A percentile compares a stretch with the other conserved stretches of the same genome.
phyloP scores from a whole-genome alignment of 2,329 filamentous ascomycete species.

The Sarocladiaceae sp. region DNA sequence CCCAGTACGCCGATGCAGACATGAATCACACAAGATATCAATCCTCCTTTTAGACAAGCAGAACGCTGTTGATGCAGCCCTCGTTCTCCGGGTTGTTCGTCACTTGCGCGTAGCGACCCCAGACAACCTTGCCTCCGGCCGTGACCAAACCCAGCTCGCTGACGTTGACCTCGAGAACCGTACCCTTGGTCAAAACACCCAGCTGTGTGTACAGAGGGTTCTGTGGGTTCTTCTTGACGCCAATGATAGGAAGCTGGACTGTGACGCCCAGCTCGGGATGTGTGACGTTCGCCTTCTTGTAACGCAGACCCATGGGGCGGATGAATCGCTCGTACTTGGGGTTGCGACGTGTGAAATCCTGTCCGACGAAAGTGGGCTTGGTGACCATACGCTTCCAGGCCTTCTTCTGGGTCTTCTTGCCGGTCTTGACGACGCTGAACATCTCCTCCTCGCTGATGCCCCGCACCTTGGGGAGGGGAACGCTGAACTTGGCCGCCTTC shows the following conservation, averaged over 20 bases:
- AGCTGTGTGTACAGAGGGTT: constrained; percentile 90
- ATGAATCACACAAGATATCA: not conserved
- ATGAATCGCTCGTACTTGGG: constrained; percentile 65
- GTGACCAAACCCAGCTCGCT: constrained; percentile 88
- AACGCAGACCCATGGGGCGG: constrained; percentile 44
- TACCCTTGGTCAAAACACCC: constrained; percentile 83
- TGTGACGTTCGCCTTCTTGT: constrained; percentile 52
- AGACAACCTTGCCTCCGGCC: constrained; percentile 86
- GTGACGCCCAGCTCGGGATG: constrained; percentile 82
- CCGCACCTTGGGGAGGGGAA: constrained; percentile 89
- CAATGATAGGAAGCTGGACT: constrained; percentile 77
- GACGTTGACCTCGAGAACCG: constrained; percentile 82
- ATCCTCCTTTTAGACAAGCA: constrained; percentile 22
- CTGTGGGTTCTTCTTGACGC: constrained; percentile 66
- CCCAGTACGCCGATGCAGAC: constrained; percentile 10
- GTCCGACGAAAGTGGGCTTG: constrained; percentile 71
- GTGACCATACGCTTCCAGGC: constrained; percentile 67
- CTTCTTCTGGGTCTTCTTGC: constrained; percentile 91
- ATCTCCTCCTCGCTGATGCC: constrained; percentile 93
- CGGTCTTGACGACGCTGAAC: constrained; percentile 95
- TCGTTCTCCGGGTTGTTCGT: constrained; percentile 46
- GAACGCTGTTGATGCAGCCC: constrained; percentile 39
- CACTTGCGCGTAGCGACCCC: constrained; percentile 80
- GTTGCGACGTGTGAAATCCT: constrained; percentile 82
- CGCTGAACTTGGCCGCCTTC: constrained; percentile 89